Conservation (phyloP, 257 asterid species). For the Rubia yunnanensis region DNA sequence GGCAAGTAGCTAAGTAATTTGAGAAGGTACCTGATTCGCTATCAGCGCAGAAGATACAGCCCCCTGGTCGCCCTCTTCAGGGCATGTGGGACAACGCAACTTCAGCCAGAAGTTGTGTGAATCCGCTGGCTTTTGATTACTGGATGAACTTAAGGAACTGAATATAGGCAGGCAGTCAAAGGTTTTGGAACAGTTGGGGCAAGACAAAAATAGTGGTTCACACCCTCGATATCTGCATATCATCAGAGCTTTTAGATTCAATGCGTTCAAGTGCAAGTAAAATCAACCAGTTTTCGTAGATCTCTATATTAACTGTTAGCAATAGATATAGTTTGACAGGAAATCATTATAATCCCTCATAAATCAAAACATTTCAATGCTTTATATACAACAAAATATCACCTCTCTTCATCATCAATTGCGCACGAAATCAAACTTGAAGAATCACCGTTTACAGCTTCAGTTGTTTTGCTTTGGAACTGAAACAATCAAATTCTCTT, state of each 20-base stretch:
- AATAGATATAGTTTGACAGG: neutral
- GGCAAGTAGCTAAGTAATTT: neutral
- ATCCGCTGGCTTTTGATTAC: slow-evolving; percentile 42
- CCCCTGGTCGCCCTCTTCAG: slow-evolving; percentile 61
- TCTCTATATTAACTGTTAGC: neutral
- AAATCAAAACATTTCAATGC: neutral
- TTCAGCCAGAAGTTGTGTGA: slow-evolving; percentile 60
- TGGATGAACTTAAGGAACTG: slow-evolving; percentile 48
- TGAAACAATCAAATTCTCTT: slow-evolving; percentile 23
- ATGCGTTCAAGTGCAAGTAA: neutral
- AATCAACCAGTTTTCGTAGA: neutral
- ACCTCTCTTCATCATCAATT: slow-evolving; percentile 83
- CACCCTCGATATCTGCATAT: slow-evolving; percentile 77
- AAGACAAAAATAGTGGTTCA: slow-evolving; percentile 65
- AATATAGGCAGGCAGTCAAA: slow-evolving; percentile 60
- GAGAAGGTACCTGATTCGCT: slow-evolving; percentile 69
- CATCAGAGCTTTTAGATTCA: neutral
- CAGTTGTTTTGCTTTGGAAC: slow-evolving; percentile 80
- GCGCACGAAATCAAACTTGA: slow-evolving; percentile 52
- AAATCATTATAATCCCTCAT: neutral
- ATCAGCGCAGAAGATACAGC: slow-evolving; percentile 53
- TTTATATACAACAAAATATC: slow-evolving; percentile 8
- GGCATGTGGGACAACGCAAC: slow-evolving; percentile 76
- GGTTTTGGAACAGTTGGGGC: slow-evolving; percentile 74
- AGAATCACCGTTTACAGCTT: slow-evolving; percentile 47